Conservation (phyloP, 2,329 filamentous ascomycete genomes). For the Aspergillus sp. region DNA sequence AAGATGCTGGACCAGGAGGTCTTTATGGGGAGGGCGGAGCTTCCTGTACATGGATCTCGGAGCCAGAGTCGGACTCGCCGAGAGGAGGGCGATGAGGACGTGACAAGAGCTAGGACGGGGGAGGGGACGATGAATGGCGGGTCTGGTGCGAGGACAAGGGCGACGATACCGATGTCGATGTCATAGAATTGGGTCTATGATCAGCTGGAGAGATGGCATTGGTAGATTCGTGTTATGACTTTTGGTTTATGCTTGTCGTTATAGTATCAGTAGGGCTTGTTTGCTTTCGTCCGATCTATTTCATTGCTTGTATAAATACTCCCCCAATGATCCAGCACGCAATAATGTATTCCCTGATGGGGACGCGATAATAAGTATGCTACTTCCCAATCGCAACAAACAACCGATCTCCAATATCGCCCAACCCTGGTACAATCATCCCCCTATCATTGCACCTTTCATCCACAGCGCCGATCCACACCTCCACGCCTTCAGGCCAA, state of each 20-base stretch:
- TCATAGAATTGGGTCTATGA: background rate
- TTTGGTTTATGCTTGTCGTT: background rate
- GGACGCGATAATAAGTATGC: background rate
- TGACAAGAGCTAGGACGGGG: too few species aligned
- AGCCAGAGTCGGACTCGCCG: background rate
- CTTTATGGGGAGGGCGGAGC: constrained; percentile 1
- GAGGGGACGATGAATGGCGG: background rate
- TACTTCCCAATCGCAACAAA: constrained; percentile 87
- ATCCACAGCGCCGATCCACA: constrained; percentile 84
- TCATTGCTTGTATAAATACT: background rate
- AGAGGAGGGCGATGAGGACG: background rate
- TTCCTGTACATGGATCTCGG: constrained; percentile 11
- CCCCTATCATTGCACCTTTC: constrained; percentile 68
- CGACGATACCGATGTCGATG: background rate
- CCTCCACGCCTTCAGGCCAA: constrained; percentile 63
- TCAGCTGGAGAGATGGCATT: too few species aligned
- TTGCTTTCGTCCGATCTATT: background rate
- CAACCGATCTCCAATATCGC: constrained; percentile 86
- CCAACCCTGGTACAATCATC: constrained; percentile 88
- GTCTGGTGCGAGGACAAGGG: background rate
- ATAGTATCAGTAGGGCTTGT: background rate
- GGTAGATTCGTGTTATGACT: too few species aligned
- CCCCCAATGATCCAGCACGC: background rate
- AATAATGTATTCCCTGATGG: background rate
- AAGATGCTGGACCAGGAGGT: constrained; percentile 25